Conservation (phyloP, 2,329 filamentous ascomycete species). For the Sporothrix phasma region DNA sequence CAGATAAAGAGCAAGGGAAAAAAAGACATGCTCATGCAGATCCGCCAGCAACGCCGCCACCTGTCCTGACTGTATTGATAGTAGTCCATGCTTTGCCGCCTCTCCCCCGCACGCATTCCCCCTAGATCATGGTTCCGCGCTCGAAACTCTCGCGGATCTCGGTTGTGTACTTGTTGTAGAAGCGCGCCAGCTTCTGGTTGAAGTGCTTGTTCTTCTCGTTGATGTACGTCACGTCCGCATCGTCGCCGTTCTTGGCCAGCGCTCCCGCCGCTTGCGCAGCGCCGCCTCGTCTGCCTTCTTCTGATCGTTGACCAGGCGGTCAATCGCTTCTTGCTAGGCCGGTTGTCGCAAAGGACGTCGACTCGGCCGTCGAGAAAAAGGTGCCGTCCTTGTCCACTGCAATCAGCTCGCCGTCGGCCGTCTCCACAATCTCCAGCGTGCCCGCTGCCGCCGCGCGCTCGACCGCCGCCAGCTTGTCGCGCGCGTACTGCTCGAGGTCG, state of each 20-base stretch:
- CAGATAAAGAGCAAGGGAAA: background rate
- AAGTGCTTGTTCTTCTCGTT: slow-evolving; percentile 99
- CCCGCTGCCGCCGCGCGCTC: slow-evolving; percentile 77
- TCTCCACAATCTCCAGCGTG: slow-evolving; percentile 87
- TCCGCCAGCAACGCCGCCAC: background rate
- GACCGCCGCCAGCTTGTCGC: slow-evolving; percentile 74
- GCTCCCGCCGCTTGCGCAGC: slow-evolving; percentile 75
- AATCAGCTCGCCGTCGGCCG: slow-evolving; percentile 86
- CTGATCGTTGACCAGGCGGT: slow-evolving; percentile 77
- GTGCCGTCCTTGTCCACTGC: slow-evolving; percentile 84
- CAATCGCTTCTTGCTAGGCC: slow-evolving; percentile 76
- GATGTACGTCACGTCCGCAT: slow-evolving; percentile 93
- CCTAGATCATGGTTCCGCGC: slow-evolving; percentile 85
- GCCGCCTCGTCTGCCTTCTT: slow-evolving; percentile 79
- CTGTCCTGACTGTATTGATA: background rate
- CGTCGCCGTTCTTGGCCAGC: slow-evolving; percentile 71
- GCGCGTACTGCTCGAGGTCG: slow-evolving; percentile 75
- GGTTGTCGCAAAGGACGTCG: slow-evolving; percentile 74
- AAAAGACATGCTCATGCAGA: background rate
- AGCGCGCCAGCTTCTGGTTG: slow-evolving; percentile 90
- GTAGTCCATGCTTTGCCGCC: too few relatives aligned
- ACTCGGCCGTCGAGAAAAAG: slow-evolving; percentile 84
- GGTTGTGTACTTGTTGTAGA: slow-evolving; percentile 97
- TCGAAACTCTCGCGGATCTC: slow-evolving; percentile 98
- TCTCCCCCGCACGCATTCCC: background rate